These are phyloP conservation scores for Microstroma glucosiphilum DNA, from an alignment of 1,284 basidiomycete genomes.

Conservation along the genomic window DNA sequence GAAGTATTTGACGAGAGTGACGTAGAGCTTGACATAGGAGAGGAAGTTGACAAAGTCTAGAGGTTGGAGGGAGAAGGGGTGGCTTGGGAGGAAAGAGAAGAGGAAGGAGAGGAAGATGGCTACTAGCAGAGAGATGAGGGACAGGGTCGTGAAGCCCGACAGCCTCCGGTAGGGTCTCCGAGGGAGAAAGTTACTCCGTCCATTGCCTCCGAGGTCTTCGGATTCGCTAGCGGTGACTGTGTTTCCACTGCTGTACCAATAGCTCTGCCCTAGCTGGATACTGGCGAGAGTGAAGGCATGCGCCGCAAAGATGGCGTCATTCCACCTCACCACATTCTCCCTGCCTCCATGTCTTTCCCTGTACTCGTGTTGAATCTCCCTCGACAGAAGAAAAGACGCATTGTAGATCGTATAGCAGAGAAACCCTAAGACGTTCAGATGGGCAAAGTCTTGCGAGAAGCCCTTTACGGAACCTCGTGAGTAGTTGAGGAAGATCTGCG, in stretches of 20 bases:
- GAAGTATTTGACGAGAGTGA: constrained; percentile 51
- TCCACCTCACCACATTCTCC: constrained; percentile 30
- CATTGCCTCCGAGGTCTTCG: background rate
- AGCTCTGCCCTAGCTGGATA: constrained; percentile 12
- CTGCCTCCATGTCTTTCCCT: constrained; percentile 21
- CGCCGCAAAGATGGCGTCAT: constrained; percentile 31
- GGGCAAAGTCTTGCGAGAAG: constrained; percentile 35
- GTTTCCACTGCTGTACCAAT: background rate
- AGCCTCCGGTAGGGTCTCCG: background rate
- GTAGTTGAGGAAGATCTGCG: constrained; percentile 35
- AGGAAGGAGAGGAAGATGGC: background rate
- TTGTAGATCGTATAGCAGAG: constrained; percentile 33
- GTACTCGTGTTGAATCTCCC: constrained; percentile 28
- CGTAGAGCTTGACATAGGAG: constrained; percentile 50
- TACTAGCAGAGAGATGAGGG: background rate
- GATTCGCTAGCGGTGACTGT: background rate
- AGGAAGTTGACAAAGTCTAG: constrained; percentile 33
- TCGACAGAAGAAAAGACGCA: constrained; percentile 21
- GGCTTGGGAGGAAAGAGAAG: background rate
- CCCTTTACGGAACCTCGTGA: constrained; percentile 21
- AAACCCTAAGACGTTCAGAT: constrained; percentile 37
- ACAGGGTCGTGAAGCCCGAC: background rate
- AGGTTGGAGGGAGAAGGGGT: background rate
- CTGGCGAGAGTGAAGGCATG: constrained; percentile 25
- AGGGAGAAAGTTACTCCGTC: background rate